Base-by-base conservation (phyloP, 176 grass and related monocot genomes). In the Eleusine coracana region DNA sequence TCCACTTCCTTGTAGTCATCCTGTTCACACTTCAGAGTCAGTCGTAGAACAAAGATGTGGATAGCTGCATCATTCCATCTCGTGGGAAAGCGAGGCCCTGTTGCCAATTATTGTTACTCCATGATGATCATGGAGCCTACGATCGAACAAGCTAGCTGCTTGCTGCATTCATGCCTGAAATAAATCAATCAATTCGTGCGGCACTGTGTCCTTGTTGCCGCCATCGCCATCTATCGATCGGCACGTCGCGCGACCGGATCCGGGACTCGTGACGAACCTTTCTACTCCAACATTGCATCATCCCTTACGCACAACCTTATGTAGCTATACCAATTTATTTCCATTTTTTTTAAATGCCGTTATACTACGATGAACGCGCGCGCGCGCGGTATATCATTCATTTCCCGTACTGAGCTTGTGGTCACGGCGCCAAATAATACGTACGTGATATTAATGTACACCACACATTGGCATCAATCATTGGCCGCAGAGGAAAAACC, bases 291-390 rank as follows among this genome's bases (percentile, higher is more conserved):
- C n/a, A 44, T 56, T n/a, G 48, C 82, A 31, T 84, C 82, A 68
- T 73, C 82, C 7, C 82, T 83, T 75, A 83, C 81, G 81, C 29
- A 73, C 9, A 3, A 11, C 8, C 31, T 34, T 34, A 34, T 34
- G 31, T 34, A 7, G 40, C 40, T 42, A 42, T 42, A 42, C 40
- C 40, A 5, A 7, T 46, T 46, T 46, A 46, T 46, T 46, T 46
- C 9, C 44, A 10, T 46, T 46, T 46, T 46, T 46, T 46, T 10
- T 2, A 18, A 38, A 2, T 39, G 3, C 18, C 13, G 20, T 13
- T 39, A 54, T 21, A 20, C 17, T 58, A 13, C 7, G 27, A 4
- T 13, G 42, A 50, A 34, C 18, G 41, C 66, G 17, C 17, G 39
- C 34, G 17, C 25, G 25, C 17, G 40, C 21, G 5, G 39, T 13